phyloP scores from a whole-genome alignment of 371 early-diverging fungal genomes.

The Actinomucor elegans region DNA sequence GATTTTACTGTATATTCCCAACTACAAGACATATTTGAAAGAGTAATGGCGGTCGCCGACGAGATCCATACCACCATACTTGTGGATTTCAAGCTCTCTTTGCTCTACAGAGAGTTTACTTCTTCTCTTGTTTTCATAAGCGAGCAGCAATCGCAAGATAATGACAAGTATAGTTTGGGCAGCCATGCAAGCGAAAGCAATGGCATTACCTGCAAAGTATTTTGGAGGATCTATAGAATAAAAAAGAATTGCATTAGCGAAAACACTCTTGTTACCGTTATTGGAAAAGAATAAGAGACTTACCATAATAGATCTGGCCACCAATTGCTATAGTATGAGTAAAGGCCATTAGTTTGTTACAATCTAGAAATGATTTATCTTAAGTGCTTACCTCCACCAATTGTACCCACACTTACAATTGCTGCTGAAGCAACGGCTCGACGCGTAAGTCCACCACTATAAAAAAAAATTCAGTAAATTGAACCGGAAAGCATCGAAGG shows the following conservation, averaged over 20 bases:
- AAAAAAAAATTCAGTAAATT: neutral
- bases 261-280: neutral
- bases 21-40: conserved; percentile 28
- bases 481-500: rapidly evolving
- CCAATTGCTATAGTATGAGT: too few species aligned
- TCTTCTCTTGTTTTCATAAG: conserved; percentile 36
- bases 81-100: conserved; percentile 26
- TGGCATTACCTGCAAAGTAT: conserved; percentile 29
- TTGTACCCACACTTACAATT: conserved; percentile 37
- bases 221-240: conserved; percentile 18
- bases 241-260: neutral
- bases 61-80: conserved; percentile 42
- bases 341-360: too few species aligned
- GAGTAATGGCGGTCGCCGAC: conserved; percentile 47
- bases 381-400: too few species aligned
- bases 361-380: too few species aligned
- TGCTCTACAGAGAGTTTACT: conserved; percentile 21
- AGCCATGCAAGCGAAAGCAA: conserved; percentile 31
- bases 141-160: conserved; percentile 14
- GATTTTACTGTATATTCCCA: too few species aligned
- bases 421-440: conserved; percentile 39
- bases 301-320: conserved; percentile 41
- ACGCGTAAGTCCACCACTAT: conserved; percentile 36
- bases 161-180: conserved; percentile 26
- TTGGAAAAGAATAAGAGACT: neutral